These are phyloP conservation scores for Penicillium lagena DNA, from an alignment of 495 filamentous ascomycete genomes.

Conservation along the genomic window DNA sequence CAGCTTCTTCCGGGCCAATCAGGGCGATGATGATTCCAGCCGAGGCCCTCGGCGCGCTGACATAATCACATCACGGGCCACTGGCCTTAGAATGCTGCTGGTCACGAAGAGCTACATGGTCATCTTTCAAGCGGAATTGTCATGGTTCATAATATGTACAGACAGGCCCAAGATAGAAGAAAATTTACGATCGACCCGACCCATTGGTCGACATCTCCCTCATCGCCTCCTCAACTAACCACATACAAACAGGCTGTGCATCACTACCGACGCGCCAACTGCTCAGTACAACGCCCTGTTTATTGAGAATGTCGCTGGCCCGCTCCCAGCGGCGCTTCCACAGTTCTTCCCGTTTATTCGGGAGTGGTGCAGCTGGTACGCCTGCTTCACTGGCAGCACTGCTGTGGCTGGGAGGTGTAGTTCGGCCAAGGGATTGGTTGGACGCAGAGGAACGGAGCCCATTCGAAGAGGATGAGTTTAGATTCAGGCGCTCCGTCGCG, in stretches of 20 bases:
- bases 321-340: conserved; percentile 76
- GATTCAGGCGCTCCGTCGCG: conserved; percentile 26
- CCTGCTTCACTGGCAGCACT: conserved; percentile 11
- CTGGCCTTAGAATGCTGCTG: too few relatives aligned
- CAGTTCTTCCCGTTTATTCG: conserved; percentile 73
- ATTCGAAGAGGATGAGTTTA: conserved; percentile 11
- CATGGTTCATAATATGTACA: neutral
- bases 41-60: too few relatives aligned
- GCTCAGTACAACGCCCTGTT: conserved; percentile 64
- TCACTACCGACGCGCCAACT: conserved; percentile 86
- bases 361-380: conserved; percentile 20
- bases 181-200: neutral
- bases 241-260: conserved; percentile 52
- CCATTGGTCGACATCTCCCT: conserved; percentile 11
- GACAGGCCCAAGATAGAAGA: neutral
- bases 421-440: conserved; percentile 17
- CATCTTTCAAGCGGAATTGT: too few relatives aligned
- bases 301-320: conserved; percentile 63
- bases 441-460: conserved; percentile 20
- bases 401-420: conserved; percentile 7
- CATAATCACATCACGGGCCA: too few relatives aligned
- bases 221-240: conserved; percentile 42
- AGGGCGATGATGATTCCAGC: too few relatives aligned
- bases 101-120: too few relatives aligned
- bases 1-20: too few relatives aligned